phyloP scores from a whole-genome alignment of 495 filamentous ascomycete species.

The Penicillium dipodomyicola region DNA sequence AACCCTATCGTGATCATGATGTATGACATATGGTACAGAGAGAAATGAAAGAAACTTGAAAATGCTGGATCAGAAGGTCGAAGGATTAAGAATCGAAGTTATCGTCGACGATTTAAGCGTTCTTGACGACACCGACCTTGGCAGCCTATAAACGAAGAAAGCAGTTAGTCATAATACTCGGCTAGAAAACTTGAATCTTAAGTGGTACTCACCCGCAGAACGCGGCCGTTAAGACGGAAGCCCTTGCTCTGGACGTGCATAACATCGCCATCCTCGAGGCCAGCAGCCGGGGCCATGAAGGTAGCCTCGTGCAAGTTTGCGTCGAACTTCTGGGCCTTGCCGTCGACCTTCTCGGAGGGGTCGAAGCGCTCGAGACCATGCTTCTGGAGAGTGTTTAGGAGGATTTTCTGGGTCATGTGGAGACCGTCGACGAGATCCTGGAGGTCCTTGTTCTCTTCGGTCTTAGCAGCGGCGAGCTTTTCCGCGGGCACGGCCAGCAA shows the following conservation, averaged over 20 bases:
- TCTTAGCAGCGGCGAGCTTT: conserved; percentile 53
- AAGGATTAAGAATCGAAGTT: conserved; percentile 9
- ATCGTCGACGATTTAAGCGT: conserved; percentile 45
- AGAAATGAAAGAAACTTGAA: conserved; percentile 23
- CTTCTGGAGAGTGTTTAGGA: conserved; percentile 86
- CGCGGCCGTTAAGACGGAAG: conserved; percentile 83
- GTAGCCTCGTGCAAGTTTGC: conserved; percentile 95
- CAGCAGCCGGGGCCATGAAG: conserved; percentile 81
- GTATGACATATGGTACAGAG: conserved; percentile 49
- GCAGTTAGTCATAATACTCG: conserved; percentile 17
- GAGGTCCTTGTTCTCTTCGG: conserved; percentile 60
- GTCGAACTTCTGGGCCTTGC: conserved; percentile 69
- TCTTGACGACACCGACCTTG: conserved; percentile 90
- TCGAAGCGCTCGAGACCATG: conserved; percentile 92
- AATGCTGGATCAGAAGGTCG: not conserved
- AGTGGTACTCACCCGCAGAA: conserved; percentile 63
- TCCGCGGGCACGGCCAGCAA: conserved; percentile 73
- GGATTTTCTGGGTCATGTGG: conserved; percentile 88
- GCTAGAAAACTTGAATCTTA: not conserved
- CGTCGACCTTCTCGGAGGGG: conserved; percentile 58
- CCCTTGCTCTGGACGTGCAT: conserved; percentile 95
- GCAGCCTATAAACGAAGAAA: conserved; percentile 54
- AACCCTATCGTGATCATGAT: conserved; percentile 34
- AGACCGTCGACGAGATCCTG: conserved; percentile 80
- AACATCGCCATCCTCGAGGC: conserved; percentile 84